Conservation (phyloP, 805 yeast genomes). For the Blastobotrys parvus region DNA sequence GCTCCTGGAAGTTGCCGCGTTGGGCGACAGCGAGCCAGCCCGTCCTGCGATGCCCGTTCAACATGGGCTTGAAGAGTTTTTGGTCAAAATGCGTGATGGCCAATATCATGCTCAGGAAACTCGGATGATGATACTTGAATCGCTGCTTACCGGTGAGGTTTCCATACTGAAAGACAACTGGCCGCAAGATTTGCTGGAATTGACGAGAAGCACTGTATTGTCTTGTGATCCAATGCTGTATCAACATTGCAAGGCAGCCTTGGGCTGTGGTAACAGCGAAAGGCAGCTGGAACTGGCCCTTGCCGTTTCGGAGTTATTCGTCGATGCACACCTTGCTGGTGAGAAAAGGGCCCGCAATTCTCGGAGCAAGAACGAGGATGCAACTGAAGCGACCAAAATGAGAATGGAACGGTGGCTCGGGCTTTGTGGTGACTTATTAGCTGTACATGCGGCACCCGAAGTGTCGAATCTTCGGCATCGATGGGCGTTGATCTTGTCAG, state of each 20-base stretch:
- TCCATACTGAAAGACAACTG: conserved; percentile 34
- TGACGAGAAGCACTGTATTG: conserved; percentile 27
- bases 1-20: conserved; percentile 24
- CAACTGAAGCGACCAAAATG: neutral
- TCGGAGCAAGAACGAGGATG: neutral
- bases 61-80: conserved; percentile 20
- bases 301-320: conserved; percentile 15
- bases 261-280: neutral
- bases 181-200: conserved; percentile 30
- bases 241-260: conserved; percentile 3
- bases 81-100: conserved; percentile 23
- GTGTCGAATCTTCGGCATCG: conserved; percentile 34
- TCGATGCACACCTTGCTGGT: conserved; percentile 14
- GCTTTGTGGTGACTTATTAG: neutral
- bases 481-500: conserved; percentile 43
- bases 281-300: neutral
- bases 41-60: conserved; percentile 10
- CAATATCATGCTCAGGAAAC: conserved; percentile 33
- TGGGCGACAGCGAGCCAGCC: conserved; percentile 15
- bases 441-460: neutral
- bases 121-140: conserved; percentile 27
- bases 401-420: neutral
- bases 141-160: conserved; percentile 20
- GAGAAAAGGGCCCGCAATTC: neutral
- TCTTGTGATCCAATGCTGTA: conserved; percentile 18